Percentiles rank a stretch among this genome's conserved stretches.
Evolutionary conservation across 805 yeast species (phyloP).

Genomic region (Saturnispora bothae): DNA sequence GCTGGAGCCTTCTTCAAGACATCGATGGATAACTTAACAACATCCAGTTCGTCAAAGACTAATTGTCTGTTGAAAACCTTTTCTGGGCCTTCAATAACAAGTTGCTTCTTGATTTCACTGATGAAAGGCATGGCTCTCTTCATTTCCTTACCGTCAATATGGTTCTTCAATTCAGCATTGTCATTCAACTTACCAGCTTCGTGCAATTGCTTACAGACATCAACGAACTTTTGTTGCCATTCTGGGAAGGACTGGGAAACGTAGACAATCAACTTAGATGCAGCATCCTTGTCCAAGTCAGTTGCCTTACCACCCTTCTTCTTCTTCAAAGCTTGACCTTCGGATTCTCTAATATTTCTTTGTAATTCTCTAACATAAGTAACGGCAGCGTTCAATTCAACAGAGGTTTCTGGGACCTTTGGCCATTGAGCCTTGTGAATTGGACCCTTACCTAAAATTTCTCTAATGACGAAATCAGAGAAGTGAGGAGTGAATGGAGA

Average conservation of each 20-base stretch:
- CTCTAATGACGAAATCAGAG: constrained; percentile 82
- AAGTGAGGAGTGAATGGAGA: constrained; percentile 96
- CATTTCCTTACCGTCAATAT: constrained; percentile 73
- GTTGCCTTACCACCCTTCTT: constrained; percentile 77
- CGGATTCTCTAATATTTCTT: constrained; percentile 86
- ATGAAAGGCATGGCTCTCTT: constrained; percentile 98
- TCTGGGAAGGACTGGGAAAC: constrained; percentile 72
- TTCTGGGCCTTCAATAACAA: constrained; percentile 56
- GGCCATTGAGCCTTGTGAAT: constrained; percentile 76
- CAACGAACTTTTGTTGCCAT: constrained; percentile 52
- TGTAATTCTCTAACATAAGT: constrained; percentile 70
- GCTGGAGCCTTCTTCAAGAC: constrained; percentile 58
- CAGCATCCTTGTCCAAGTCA: constrained; percentile 64
- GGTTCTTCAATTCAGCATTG: constrained; percentile 50
- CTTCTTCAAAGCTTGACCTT: constrained; percentile 72
- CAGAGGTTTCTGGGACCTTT: constrained; percentile 55
- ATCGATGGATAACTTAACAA: constrained; percentile 44
- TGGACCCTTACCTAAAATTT: constrained; percentile 58
- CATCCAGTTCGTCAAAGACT: constrained; percentile 65
- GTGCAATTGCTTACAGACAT: constrained; percentile 65
- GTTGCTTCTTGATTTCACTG: constrained; percentile 71
- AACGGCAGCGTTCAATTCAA: constrained; percentile 53
- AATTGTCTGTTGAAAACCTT: constrained; percentile 85
- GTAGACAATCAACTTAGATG: constrained; percentile 62
- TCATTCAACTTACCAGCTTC: constrained; percentile 55